Evolutionary conservation across 257 asterid genomes (phyloP).

Genomic region (Salvia miltiorrhiza): DNA sequence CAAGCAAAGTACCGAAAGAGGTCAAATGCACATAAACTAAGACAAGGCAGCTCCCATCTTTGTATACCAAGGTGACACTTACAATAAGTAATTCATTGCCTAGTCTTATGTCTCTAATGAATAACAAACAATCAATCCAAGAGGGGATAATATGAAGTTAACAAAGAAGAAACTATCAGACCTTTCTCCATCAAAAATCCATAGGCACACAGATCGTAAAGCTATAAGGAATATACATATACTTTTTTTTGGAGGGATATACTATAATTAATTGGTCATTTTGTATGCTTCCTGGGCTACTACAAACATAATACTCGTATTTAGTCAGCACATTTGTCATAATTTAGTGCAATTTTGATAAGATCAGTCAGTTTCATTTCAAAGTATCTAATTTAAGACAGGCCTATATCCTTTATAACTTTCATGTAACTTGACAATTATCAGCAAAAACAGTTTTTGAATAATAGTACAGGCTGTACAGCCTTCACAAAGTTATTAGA

Average conservation of each 20-base stretch:
- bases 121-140: neutral
- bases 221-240: neutral
- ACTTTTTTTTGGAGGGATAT: too few relatives aligned
- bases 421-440: neutral
- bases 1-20: too few relatives aligned
- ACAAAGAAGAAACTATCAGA: neutral
- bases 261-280: neutral
- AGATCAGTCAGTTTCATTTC: neutral
- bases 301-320: neutral
- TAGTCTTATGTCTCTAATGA: neutral
- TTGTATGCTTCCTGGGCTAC: slow-evolving; percentile 6
- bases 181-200: neutral
- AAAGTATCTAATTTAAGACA: neutral
- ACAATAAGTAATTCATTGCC: neutral
- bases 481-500: neutral
- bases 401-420: neutral
- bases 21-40: neutral
- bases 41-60: neutral
- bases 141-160: neutral
- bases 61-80: neutral
- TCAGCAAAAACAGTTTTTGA: neutral
- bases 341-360: neutral
- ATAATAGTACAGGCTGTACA: slow-evolving; percentile 1
- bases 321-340: neutral
- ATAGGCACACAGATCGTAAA: too few relatives aligned